A percentile compares a stretch with the other conserved stretches of the same genome.
These are phyloP conservation scores for Olyra latifolia DNA, from an alignment of 176 grass and related monocot species.

Conservation along the genomic window DNA sequence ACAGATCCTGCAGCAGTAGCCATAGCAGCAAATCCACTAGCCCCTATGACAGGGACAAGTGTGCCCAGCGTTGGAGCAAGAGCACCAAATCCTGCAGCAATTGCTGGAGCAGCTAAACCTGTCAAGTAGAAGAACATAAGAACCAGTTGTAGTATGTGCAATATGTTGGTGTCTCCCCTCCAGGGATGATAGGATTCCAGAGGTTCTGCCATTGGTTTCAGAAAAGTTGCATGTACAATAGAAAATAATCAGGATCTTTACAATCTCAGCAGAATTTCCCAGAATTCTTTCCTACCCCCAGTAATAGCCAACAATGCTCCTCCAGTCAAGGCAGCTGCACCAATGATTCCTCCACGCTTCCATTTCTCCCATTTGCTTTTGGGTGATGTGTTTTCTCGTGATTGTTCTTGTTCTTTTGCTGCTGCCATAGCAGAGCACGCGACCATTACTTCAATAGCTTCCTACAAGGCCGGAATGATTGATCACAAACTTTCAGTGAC, in stretches of 20 bases:
- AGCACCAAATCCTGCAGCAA: conserved; percentile 90
- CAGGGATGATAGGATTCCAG: too few species aligned
- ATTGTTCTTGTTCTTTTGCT: conserved; percentile 74
- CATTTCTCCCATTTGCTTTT: conserved; percentile 86
- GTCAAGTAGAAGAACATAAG: conserved; percentile 29
- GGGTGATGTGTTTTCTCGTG: conserved; percentile 45
- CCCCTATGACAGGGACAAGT: conserved; percentile 81
- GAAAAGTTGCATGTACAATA: not conserved
- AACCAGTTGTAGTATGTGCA: not conserved
- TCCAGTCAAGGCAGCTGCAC: conserved; percentile 88
- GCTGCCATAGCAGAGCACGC: conserved; percentile 97
- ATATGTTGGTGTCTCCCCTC: too few species aligned
- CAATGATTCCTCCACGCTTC: conserved; percentile 91
- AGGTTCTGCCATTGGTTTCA: too few species aligned
- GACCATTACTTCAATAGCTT: conserved; percentile 89
- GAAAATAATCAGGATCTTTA: not conserved
- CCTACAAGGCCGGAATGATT: conserved; percentile 44
- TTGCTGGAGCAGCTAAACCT: conserved; percentile 98
- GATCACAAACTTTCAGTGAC: not conserved
- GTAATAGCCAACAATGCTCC: conserved; percentile 87
- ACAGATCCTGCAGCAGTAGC: conserved; percentile 79
- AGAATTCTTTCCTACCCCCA: conserved; percentile 49
- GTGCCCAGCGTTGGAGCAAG: conserved; percentile 77
- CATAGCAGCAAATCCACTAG: conserved; percentile 95
- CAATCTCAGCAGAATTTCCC: not conserved